Evolutionary conservation across 2,329 filamentous ascomycete species (phyloP), one percentile per base, ranked within the genome.

Genomic region (Lasiodiplodia theobromae): DNA sequence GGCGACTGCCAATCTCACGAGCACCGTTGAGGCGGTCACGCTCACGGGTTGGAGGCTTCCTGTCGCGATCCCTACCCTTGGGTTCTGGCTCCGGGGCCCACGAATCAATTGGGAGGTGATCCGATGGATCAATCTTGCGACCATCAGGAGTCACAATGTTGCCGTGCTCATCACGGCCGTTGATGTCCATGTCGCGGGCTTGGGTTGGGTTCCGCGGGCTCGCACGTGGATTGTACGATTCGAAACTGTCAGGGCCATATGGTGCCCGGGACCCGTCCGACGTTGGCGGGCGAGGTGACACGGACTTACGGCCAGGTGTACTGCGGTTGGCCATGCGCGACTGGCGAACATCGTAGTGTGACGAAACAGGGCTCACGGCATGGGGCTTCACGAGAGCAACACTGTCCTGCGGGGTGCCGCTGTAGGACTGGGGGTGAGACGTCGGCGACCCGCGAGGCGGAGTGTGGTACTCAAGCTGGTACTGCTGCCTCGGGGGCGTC

Each of bases 141-240:
- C 92, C 92, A 75, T 93, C 91, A 71, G 91, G 86, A 1, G 88
- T 91, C 66, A 94, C 89, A 70, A 94, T 93, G 74, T 92, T 92
- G 10, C 88, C 89, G 64, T 86, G 85, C 0, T 84, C 80, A 66
- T 89, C 67, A 11, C 67, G 67, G 10, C 49, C 23, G 23, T 69
- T 57, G 28, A 82, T 83, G 58, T 84, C 82, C 49, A 68, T 57
- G 23, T 68, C 67, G 51, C 67, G 67, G 2, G 34, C 21, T 18
- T 1, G 73, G 51, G 77, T 79, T 10, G 79, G 77, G 68, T 82
- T 78, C 72, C 11, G 76, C 75, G 47, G 6, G 80, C 71, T 72
- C 77, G 73, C 51, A 11, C 58, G 58, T 0, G 91, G 90, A 71
- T 94, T 94, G 71, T 93, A 84, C 0, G 87, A 85, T 73, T 93